Base-by-base conservation (phyloP, 225 moss, liverwort and hornwort genomes). In the Pleurozium schreberi region DNA sequence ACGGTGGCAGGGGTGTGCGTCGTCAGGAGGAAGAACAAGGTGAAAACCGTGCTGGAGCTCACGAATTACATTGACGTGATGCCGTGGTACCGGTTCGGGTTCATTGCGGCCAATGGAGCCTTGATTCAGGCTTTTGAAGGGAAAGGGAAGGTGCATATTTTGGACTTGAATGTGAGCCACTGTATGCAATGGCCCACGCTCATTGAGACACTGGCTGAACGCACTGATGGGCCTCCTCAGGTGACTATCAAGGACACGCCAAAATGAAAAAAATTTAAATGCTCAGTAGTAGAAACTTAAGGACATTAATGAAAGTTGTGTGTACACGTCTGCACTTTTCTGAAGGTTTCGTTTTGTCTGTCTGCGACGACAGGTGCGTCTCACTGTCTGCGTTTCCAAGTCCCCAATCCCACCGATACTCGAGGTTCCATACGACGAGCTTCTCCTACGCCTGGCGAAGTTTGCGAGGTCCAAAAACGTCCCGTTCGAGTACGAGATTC, bases 81-180 rank as follows among this genome's bases (percentile, higher is more conserved):
- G 88, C 97, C 97, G 20, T 96, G 95, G 96, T 96, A 95, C 89
- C 92, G 97, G 59, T 97, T 97, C 19, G 97, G 97, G 19, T 97
- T 95, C 94, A 96, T 94, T 71, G 96, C 95, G 4, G 95, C 97
- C 8, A 96, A 97, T 33, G 95, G 96, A 19, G 95, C 93, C 69
- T 92, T 97, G 88, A 77, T 97, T 43, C 95, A 93, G 50, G 96
- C 96, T 6, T 95, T 95, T 36, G 95, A 95, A 83, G 96, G 96
- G 49, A 97, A 95, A 82, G 91, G 85, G 62, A 96, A 89, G 70
- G 95, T 96, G 87, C 96, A 96, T 43, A 96, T 96, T 30, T 42
- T 96, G 70, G 96, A 96, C 55, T 93, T 95, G 74, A 94, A 93
- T 40, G 93, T 90, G 6, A 96, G 93, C 73, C 95, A 96, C 77